Conservation (phyloP, 2,329 filamentous ascomycete species). For the Beauveria brongniartii region DNA sequence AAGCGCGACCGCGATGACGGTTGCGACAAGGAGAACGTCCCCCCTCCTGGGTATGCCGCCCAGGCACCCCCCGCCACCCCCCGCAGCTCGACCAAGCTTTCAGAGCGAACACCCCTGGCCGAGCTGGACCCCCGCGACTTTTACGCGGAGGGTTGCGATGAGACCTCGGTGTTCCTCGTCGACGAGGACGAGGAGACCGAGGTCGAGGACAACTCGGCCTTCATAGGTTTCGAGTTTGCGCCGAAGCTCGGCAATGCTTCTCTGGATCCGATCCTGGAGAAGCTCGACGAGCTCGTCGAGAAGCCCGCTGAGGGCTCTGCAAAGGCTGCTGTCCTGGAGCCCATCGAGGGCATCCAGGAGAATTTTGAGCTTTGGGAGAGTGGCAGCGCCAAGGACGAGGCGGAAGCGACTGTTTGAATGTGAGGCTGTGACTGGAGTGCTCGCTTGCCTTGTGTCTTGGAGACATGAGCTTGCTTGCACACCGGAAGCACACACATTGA, state of each 20-base stretch:
- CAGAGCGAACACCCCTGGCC: slow-evolving; percentile 55
- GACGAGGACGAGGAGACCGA: slow-evolving; percentile 50
- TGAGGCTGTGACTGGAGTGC: not conserved
- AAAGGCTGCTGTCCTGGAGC: slow-evolving; percentile 41
- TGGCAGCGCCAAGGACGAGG: slow-evolving; percentile 53
- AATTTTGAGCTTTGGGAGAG: slow-evolving; percentile 66
- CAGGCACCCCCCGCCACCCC: slow-evolving; percentile 35
- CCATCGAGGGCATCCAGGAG: slow-evolving; percentile 51
- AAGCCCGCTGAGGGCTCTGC: slow-evolving; percentile 29
- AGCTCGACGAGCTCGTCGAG: slow-evolving; percentile 30
- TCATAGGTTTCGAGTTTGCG: slow-evolving; percentile 14
- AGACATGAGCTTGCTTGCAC: not conserved
- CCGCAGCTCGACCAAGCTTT: slow-evolving; percentile 54
- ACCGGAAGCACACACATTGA: not conserved
- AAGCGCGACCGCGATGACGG: slow-evolving; percentile 47
- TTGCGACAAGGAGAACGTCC: slow-evolving; percentile 87
- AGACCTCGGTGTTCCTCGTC: slow-evolving; percentile 52
- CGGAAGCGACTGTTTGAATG: slow-evolving; percentile 22
- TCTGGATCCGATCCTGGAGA: slow-evolving; percentile 14
- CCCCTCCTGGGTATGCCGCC: slow-evolving; percentile 59
- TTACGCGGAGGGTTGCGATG: slow-evolving; percentile 58
- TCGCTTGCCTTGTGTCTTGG: not conserved
- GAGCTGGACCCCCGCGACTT: slow-evolving; percentile 62
- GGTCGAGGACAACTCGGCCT: slow-evolving; percentile 14
- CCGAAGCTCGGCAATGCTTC: slow-evolving; percentile 14